Percentiles rank a stretch among this genome's conserved stretches.
Conservation (phyloP, 352 stramenopile genomes). For the Globisporangium iwayamae region DNA sequence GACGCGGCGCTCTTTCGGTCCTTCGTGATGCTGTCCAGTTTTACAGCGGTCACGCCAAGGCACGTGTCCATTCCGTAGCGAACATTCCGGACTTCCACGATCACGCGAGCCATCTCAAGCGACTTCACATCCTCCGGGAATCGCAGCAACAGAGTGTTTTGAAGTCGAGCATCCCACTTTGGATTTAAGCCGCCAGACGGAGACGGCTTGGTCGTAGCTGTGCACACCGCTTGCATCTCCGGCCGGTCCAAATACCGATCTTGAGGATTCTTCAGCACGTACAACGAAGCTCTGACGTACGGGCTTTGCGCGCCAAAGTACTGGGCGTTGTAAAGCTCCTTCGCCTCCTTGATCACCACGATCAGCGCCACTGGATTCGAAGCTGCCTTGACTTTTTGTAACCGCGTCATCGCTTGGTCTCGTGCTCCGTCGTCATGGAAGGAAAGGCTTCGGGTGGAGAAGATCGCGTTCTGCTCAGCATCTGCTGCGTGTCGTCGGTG, state of each 20-base stretch:
- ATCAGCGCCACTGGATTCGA: conserved; percentile 78
- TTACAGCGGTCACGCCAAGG: conserved; percentile 78
- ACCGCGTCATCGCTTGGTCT: conserved; percentile 49
- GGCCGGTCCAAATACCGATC: conserved; percentile 74
- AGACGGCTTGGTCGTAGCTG: conserved; percentile 72
- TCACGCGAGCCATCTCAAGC: conserved; percentile 69
- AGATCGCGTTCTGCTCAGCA: conserved; percentile 54
- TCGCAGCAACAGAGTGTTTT: conserved; percentile 76
- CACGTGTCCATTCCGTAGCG: conserved; percentile 84
- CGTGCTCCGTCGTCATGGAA: conserved; percentile 44
- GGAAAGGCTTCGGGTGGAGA: conserved; percentile 60
- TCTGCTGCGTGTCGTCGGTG: conserved; percentile 44
- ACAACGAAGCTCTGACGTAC: conserved; percentile 80
- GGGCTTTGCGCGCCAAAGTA: conserved; percentile 85
- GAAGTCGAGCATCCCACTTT: conserved; percentile 68
- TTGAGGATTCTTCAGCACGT: conserved; percentile 78
- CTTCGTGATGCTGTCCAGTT: conserved; percentile 76
- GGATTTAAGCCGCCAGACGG: conserved; percentile 69
- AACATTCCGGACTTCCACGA: conserved; percentile 86
- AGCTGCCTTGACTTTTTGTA: conserved; percentile 78
- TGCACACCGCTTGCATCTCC: conserved; percentile 76
- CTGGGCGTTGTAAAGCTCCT: conserved; percentile 81
- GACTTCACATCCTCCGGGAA: conserved; percentile 59
- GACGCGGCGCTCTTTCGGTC: conserved; percentile 67
- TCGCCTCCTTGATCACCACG: conserved; percentile 74